These are phyloP conservation scores for Ochromonadaceae sp. DNA, from an alignment of 352 stramenopile genomes.

Conservation along the genomic window DNA sequence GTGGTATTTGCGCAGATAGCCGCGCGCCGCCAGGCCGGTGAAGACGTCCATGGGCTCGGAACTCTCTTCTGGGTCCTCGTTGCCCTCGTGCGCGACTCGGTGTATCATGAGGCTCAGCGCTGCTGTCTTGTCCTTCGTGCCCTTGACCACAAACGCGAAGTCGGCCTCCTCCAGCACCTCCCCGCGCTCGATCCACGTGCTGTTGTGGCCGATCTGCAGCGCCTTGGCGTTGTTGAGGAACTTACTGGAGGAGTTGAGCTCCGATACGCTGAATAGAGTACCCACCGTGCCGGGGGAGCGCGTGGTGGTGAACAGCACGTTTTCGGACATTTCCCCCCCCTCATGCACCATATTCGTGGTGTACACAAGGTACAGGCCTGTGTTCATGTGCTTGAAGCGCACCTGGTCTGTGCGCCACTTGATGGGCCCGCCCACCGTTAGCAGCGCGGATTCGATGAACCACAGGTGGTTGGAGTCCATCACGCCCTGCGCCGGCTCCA, in stretches of 20 bases:
- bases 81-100: neutral
- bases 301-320: neutral
- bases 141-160: slow-evolving; percentile 10
- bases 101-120: slow-evolving; percentile 5
- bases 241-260: neutral
- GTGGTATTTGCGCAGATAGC: slow-evolving; percentile 4
- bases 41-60: slow-evolving; percentile 8
- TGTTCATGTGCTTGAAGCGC: slow-evolving; percentile 5
- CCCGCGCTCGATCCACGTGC: neutral
- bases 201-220: neutral
- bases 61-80: neutral
- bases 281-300: neutral
- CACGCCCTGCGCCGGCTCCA: no score
- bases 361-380: neutral
- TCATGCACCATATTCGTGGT: neutral
- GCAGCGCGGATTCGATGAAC: slow-evolving; percentile 21
- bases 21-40: neutral
- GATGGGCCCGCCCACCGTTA: neutral
- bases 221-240: slow-evolving; percentile 10
- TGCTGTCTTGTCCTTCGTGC: neutral
- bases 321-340: no score
- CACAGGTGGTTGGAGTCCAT: slow-evolving; percentile 26
- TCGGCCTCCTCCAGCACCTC: neutral
- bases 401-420: slow-evolving; percentile 15
- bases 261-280: slow-evolving; percentile 10